Evolutionary conservation across 2,329 filamentous ascomycete species (phyloP), one percentile per base, ranked within the genome.

Genomic region (Cryphonectria radicalis): DNA sequence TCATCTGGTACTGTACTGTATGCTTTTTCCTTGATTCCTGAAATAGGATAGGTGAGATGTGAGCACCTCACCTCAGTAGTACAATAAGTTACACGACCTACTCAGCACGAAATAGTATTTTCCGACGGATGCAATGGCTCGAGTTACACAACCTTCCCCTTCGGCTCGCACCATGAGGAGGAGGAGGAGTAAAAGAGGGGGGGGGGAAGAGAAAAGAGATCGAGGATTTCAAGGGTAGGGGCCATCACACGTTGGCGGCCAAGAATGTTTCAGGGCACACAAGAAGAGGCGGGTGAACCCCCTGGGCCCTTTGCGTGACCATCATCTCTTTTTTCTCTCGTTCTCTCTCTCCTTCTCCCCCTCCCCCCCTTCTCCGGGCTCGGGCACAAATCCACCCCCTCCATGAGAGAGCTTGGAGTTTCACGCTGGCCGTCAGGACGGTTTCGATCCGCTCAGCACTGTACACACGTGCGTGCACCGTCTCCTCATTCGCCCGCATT

Each of bases 391-490:
- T 5, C 11, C 25, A 14, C 25, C 19, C 53, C 53, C 53, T 17
- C 25, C 55, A 35, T 19, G 28, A 14, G 17, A 35, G 28, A 35
- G 28, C 14, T 59, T 19, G 28, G 25, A 28, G 55, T 59, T 59
- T 59, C 55, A 59, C 28, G 55, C 55, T 59, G 55, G 55, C 55
- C 55, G 55, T 17, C 55, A 28, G 55, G 55, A 59, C 3, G 55
- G 55, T 17, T 28, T 59, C 28, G 28, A 59, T 59, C 55, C 55
- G 55, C 55, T 59, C 55, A 28, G 55, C 55, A 59, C 28, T 59
- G 32, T 6, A 32, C 14, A 32, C 25, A 32, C 25, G 13, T 32
- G 55, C 11, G 55, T 59, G 25, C 5, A 4, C 25, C 55, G 53
- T 13, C 25, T 28, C 53, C 53, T 28, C 11, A 57, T 57, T 57